Base-by-base conservation (phyloP, 1,139 yeast genomes). In the Nakaseomyces nivariensis region DNA sequence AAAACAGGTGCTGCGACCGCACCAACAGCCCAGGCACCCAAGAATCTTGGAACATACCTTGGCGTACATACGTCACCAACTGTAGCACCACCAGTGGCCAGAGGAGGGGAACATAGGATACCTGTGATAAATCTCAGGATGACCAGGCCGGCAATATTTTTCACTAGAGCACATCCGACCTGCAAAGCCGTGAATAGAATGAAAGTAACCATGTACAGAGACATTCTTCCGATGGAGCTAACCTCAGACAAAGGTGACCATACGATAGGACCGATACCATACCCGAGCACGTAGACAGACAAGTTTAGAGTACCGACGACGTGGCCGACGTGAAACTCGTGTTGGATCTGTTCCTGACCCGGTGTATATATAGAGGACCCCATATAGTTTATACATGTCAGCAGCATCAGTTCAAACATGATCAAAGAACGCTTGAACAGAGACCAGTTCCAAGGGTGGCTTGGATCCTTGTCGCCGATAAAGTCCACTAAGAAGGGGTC, bases 301-400 rank as follows among this genome's bases (percentile, higher is more conserved):
- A 56, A 37, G 43, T 55, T 55, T 26, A 56, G 43, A 4, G 59
- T 56, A 6, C 53, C 59, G 3, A 54, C 55, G 3, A 56, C 58
- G 38, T 56, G 59, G 4, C 59, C 59, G 3, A 56, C 58, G n/a
- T 52, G 48, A 31, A 56, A 56, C 13, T 56, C 58, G 6, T 49
- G 24, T 41, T 51, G 57, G 26, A 56, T 52, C 24, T 47, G 36
- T 36, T 54, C 53, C 45, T 56, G 56, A 13, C 82, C 82, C 0
- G 86, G 84, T 0, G 85, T 75, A 56, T 76, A 79, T 27, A 79
- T 75, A 1, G 85, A 79, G 0, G 85, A 72, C 4, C 80, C 83
- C 73, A 79, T 76, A 57, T 81, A 81, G 3, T 79, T 80, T 4
- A 76, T 69, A 4, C 72, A 63, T 1, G 85, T 78, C 50, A 81